Conservation (phyloP, 768 basidiomycete genomes). For the Mycena chlorophos region DNA sequence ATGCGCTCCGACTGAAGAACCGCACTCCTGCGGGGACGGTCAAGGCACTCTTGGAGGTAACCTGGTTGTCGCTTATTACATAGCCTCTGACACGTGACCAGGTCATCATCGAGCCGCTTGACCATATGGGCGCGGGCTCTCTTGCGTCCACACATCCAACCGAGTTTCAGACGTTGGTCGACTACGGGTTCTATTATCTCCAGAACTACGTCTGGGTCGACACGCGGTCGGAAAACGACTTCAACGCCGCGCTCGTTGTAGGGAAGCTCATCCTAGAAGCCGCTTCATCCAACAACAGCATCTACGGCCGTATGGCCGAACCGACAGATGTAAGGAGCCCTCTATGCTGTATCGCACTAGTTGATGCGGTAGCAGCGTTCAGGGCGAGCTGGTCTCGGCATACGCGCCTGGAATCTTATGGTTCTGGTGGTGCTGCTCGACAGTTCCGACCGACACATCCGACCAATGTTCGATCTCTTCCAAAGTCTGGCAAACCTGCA, state of each 20-base stretch:
- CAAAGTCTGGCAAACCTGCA: constrained; percentile 50
- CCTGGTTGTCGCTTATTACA: constrained; percentile 1
- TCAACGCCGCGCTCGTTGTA: constrained; percentile 50
- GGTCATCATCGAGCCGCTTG: constrained; percentile 4
- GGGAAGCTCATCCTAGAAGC: constrained; percentile 55
- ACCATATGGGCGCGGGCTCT: constrained; percentile 19
- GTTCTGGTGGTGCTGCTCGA: constrained; percentile 53
- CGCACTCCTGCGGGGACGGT: constrained; percentile 51
- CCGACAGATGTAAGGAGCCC: constrained; percentile 34
- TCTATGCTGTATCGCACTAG: not conserved
- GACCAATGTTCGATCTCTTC: constrained; percentile 51
- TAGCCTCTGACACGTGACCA: constrained; percentile 17
- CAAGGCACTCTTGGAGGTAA: constrained; percentile 55
- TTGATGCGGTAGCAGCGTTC: constrained; percentile 31
- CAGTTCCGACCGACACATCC: constrained; percentile 35
- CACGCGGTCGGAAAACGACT: constrained; percentile 49
- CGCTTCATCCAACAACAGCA: constrained; percentile 41
- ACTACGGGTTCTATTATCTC: constrained; percentile 55
- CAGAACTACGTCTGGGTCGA: constrained; percentile 50
- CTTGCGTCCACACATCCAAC: constrained; percentile 34
- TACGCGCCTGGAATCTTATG: constrained; percentile 70
- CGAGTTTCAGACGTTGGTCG: constrained; percentile 42
- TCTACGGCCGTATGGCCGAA: constrained; percentile 42
- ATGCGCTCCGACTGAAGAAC: constrained; percentile 54
- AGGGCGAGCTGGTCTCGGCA: constrained; percentile 34